phyloP scores from a whole-genome alignment of 2,329 filamentous ascomycete species.

The Penicillium paneum region DNA sequence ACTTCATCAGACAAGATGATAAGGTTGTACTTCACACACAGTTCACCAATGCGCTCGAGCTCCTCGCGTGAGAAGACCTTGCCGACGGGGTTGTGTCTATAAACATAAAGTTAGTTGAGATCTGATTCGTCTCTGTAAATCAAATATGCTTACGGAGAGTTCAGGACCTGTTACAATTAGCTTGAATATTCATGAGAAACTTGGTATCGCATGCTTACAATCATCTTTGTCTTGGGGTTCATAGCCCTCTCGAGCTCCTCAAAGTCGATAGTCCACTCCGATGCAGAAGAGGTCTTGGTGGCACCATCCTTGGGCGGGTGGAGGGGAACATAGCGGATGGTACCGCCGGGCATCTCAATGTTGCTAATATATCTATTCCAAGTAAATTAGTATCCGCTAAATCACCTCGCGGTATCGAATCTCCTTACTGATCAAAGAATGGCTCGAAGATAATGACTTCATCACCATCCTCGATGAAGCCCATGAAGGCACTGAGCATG shows the following conservation, averaged over 20 bases:
- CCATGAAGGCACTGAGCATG: constrained; percentile 98
- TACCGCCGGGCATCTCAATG: constrained; percentile 96
- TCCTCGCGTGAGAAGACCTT: constrained; percentile 89
- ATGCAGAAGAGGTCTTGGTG: constrained; percentile 74
- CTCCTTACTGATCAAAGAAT: constrained; percentile 85
- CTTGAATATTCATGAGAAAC: not conserved
- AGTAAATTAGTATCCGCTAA: not conserved
- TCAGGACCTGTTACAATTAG: constrained; percentile 41
- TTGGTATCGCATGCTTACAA: constrained; percentile 62
- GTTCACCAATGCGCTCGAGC: constrained; percentile 75
- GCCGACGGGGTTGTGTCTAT: constrained; percentile 83
- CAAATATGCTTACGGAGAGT: constrained; percentile 46
- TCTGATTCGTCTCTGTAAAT: not conserved
- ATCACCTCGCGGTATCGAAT: not conserved
- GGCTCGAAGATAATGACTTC: constrained; percentile 98
- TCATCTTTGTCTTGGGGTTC: constrained; percentile 88
- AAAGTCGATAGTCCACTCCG: constrained; percentile 85
- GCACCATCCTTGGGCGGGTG: constrained; percentile 81
- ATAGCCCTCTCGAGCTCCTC: constrained; percentile 76
- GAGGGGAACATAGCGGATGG: constrained; percentile 91
- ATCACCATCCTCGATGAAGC: constrained; percentile 87
- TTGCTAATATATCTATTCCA: constrained; percentile 77
- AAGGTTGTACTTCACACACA: constrained; percentile 89
- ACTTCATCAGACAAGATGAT: constrained; percentile 91
- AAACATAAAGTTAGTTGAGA: constrained; percentile 11